Evolutionary conservation across 2,329 filamentous ascomycete species (phyloP).

Genomic region (Hansfordia pulvinata): DNA sequence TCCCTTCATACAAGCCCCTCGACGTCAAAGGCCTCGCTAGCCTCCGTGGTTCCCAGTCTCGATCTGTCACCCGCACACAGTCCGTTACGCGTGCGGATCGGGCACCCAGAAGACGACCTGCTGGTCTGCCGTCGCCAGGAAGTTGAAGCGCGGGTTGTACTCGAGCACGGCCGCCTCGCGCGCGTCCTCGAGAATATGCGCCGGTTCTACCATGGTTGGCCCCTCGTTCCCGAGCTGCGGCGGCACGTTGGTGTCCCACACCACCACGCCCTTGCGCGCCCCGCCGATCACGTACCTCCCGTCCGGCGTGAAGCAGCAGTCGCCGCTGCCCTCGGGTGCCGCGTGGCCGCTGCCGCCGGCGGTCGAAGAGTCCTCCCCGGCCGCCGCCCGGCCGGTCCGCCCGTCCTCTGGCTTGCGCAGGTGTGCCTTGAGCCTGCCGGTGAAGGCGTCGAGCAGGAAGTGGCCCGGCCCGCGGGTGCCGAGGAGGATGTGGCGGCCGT

Average conservation of each 20-base stretch:
- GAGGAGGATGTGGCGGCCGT: conserved; percentile 75
- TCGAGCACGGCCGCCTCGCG: conserved; percentile 62
- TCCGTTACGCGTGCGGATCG: conserved; percentile 45
- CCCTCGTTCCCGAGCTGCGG: no score
- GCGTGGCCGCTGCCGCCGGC: conserved; percentile 22
- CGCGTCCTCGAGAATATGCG: conserved; percentile 50
- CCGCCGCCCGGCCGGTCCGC: conserved; percentile 32
- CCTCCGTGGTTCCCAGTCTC: conserved; percentile 1
- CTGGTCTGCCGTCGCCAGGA: conserved; percentile 80
- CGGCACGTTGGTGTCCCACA: conserved; percentile 68
- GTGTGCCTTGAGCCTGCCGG: conserved; percentile 65
- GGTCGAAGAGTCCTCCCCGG: conserved; percentile 31
- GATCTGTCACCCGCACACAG: no score
- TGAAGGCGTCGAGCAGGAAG: conserved; percentile 87
- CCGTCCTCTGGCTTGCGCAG: conserved; percentile 45
- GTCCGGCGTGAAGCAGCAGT: conserved; percentile 82
- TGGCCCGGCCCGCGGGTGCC: conserved; percentile 77
- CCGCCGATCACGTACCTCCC: conserved; percentile 81
- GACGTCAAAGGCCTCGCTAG: conserved; percentile 6
- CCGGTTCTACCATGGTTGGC: no score
- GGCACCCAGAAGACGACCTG: conserved; percentile 72
- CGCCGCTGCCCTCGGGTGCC: conserved; percentile 46
- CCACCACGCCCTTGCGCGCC: conserved; percentile 56
- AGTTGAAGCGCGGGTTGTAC: conserved; percentile 84
- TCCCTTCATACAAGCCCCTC: no score